Evolutionary conservation across 495 filamentous ascomycete species (phyloP).

Genomic region (Cetradonia linearis): DNA sequence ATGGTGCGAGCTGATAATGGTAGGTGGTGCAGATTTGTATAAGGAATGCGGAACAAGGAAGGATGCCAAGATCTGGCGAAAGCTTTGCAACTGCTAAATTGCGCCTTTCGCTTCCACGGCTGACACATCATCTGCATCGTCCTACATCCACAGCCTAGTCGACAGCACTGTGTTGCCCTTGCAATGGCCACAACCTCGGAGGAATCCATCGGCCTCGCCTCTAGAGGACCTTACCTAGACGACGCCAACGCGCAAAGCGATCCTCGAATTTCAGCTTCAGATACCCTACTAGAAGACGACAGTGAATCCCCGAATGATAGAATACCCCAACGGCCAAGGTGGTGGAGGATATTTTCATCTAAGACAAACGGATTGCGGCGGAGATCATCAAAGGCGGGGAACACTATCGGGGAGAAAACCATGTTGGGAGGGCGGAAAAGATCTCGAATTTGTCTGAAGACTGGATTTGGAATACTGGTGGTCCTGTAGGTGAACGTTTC

Average conservation of each 20-base stretch:
- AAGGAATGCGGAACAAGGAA: too few species aligned
- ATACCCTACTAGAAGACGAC: conserved; percentile 10
- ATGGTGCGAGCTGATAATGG: too few species aligned
- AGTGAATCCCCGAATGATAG: not conserved
- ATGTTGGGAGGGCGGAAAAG: not conserved
- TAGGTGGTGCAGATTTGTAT: too few species aligned
- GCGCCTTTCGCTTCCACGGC: not conserved
- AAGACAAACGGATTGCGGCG: not conserved
- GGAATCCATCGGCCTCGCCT: conserved; percentile 2
- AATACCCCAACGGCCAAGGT: not conserved
- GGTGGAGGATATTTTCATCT: not conserved
- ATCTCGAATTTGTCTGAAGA: conserved; percentile 15
- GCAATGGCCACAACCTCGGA: not conserved
- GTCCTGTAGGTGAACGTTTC: conserved; percentile 15
- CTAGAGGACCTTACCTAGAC: conserved; percentile 3
- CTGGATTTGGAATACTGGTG: conserved; percentile 14
- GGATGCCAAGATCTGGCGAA: too few species aligned
- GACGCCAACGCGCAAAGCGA: conserved; percentile 4
- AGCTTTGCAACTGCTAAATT: too few species aligned
- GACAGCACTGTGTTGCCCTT: not conserved
- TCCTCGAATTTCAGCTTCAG: conserved; percentile 8
- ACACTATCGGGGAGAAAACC: conserved; percentile 1
- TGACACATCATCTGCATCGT: not conserved
- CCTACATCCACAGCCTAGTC: not conserved
- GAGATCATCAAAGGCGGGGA: conserved; percentile 3